Percentiles rank a stretch among this genome's conserved stretches.
These are phyloP conservation scores for Candida palmyrensis DNA, from an alignment of 805 yeast species.

Conservation along the genomic window DNA sequence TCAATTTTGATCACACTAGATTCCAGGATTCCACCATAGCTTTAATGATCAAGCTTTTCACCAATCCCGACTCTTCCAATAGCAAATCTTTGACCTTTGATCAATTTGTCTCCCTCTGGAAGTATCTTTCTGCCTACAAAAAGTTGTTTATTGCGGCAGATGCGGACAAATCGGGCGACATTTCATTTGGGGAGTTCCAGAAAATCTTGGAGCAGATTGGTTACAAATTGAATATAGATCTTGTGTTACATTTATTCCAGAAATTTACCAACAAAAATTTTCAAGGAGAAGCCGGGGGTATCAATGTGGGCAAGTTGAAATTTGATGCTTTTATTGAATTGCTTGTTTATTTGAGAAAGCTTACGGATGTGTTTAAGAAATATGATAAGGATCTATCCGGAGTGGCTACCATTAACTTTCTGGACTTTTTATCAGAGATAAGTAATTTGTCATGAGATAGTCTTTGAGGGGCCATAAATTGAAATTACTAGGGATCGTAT, in stretches of 20 bases:
- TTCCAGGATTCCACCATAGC: constrained; percentile 57
- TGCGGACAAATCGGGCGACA: constrained; percentile 50
- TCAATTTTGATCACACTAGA: constrained; percentile 59
- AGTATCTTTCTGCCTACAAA: constrained; percentile 62
- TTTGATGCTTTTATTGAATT: constrained; percentile 82
- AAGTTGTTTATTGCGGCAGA: constrained; percentile 60
- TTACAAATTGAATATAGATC: constrained; percentile 52
- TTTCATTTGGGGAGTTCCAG: constrained; percentile 62
- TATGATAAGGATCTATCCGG: constrained; percentile 75
- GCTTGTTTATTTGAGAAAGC: constrained; percentile 67
- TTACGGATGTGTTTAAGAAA: constrained; percentile 74
- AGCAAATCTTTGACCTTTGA: constrained; percentile 37
- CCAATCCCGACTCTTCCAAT: constrained; percentile 20
- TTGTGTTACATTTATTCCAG: constrained; percentile 54
- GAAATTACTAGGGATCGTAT: no score
- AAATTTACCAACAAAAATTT: constrained; percentile 43
- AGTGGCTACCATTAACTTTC: constrained; percentile 58
- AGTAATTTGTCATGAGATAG: constrained; percentile 23
- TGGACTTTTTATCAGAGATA: constrained; percentile 57
- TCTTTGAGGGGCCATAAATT: no score
- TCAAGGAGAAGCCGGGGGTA: constrained; percentile 16
- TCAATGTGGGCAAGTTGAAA: constrained; percentile 44
- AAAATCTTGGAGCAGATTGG: constrained; percentile 61
- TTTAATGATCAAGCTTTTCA: constrained; percentile 61
- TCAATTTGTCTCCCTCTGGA: constrained; percentile 67